Evolutionary conservation across 1,139 yeast species (phyloP).

Genomic region (Kodamaea fungicola): DNA sequence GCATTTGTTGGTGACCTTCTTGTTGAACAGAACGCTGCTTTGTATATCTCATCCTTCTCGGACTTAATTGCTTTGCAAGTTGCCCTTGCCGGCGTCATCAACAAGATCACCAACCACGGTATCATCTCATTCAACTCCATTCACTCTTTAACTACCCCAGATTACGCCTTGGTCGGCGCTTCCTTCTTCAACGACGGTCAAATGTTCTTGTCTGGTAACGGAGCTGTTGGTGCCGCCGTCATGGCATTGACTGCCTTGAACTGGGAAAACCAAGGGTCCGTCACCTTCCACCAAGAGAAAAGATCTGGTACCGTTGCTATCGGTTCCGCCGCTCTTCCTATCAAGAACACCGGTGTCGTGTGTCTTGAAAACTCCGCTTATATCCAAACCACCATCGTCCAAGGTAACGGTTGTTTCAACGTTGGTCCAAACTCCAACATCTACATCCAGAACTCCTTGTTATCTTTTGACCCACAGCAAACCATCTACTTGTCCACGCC

Average conservation of each 20-base stretch:
- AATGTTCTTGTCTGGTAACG: constrained; percentile 25
- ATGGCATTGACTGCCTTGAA: constrained; percentile 17
- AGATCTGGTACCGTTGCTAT: constrained; percentile 20
- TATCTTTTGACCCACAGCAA: constrained; percentile 10
- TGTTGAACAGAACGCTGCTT: constrained; percentile 23
- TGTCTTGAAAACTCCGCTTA: constrained; percentile 13
- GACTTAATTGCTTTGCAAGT: constrained; percentile 9
- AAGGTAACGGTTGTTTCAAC: constrained; percentile 15
- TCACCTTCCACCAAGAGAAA: constrained; percentile 20
- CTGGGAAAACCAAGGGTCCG: constrained; percentile 26
- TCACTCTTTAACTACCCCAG: constrained; percentile 14
- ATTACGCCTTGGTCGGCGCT: constrained; percentile 17
- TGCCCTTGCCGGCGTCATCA: constrained; percentile 7
- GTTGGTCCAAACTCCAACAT: constrained; percentile 9
- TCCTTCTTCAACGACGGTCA: constrained; percentile 28
- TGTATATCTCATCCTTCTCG: constrained; percentile 17
- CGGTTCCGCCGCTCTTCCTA: constrained; percentile 17
- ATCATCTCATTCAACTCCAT: constrained; percentile 13
- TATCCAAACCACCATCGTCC: constrained; percentile 12
- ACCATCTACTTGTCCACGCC: constrained; percentile 12
- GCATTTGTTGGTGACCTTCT: constrained; percentile 21
- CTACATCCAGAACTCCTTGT: constrained; percentile 9
- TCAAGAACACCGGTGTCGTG: constrained; percentile 16
- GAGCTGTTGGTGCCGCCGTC: constrained; percentile 18
- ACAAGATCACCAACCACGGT: constrained; percentile 12